Evolutionary conservation across 495 filamentous ascomycete species (phyloP).

Genomic region (Platismatia glauca): DNA sequence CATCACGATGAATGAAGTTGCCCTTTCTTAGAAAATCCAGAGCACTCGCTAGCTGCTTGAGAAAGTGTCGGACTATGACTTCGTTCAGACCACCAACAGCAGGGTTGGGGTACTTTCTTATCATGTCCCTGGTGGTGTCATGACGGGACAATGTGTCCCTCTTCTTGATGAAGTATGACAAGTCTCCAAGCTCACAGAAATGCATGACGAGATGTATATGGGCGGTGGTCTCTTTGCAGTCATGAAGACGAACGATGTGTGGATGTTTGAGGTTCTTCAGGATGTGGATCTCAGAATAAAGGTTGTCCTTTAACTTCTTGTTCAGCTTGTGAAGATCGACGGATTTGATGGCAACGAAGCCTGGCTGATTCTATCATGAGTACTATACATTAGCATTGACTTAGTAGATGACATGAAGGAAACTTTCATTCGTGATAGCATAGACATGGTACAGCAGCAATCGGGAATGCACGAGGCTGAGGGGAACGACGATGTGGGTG

Average conservation of each 20-base stretch:
- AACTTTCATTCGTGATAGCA: background rate
- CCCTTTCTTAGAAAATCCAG: constrained; percentile 75
- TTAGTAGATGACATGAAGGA: background rate
- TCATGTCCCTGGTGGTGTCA: constrained; percentile 71
- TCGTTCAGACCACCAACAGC: constrained; percentile 78
- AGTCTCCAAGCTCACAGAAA: constrained; percentile 88
- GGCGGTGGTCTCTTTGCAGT: constrained; percentile 73
- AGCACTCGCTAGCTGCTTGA: constrained; percentile 91
- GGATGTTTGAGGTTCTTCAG: constrained; percentile 87
- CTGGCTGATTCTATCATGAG: constrained; percentile 43
- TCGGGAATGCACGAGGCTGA: background rate
- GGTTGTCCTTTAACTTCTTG: constrained; percentile 91
- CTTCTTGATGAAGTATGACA: constrained; percentile 92
- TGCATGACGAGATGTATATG: constrained; percentile 98
- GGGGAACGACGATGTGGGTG: background rate
- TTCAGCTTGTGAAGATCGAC: constrained; percentile 84
- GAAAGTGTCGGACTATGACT: constrained; percentile 86
- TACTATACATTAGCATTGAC: constrained; percentile 35
- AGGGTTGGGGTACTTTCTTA: constrained; percentile 80
- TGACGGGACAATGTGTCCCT: constrained; percentile 67
- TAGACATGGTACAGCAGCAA: background rate
- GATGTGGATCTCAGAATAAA: constrained; percentile 89
- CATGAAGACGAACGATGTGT: constrained; percentile 91
- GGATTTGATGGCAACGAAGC: constrained; percentile 89
- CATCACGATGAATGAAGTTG: constrained; percentile 89